A percentile compares a stretch with the other conserved stretches of the same genome.
Evolutionary conservation across 2,329 filamentous ascomycete genomes (phyloP).

Genomic region (Orbilia ellipsospora): DNA sequence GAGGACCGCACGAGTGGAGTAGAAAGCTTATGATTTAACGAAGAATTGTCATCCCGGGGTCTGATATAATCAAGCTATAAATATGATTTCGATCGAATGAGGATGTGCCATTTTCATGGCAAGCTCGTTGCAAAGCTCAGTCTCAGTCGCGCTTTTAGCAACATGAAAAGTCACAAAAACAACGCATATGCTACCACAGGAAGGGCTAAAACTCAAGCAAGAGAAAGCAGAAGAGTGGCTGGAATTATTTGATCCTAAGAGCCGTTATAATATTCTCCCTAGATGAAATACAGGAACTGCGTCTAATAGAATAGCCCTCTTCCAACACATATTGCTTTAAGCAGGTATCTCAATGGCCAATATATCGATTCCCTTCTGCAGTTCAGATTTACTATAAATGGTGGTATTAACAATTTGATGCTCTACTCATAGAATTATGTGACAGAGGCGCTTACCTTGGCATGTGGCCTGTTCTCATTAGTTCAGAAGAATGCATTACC

Average conservation of each 20-base stretch:
- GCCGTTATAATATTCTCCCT: no score
- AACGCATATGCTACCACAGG: slow-evolving; percentile 8
- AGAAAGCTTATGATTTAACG: no score
- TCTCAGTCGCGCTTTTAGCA: no score
- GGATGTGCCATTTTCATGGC: no score
- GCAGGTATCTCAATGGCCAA: slow-evolving; percentile 35
- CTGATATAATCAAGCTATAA: neutral
- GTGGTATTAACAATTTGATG: neutral
- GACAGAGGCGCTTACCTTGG: slow-evolving; percentile 27
- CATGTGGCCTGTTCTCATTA: slow-evolving; percentile 45
- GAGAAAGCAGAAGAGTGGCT: no score
- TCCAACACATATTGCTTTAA: neutral
- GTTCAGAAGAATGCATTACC: slow-evolving; percentile 48
- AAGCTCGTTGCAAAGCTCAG: no score
- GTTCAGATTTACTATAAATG: slow-evolving; percentile 33
- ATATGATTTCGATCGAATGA: neutral
- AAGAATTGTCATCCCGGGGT: no score
- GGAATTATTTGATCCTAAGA: no score
- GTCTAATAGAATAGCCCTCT: neutral
- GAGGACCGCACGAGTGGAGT: no score
- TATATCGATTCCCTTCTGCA: slow-evolving; percentile 33
- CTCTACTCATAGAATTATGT: neutral
- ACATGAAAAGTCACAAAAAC: slow-evolving; percentile 15
- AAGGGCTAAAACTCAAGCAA: no score
- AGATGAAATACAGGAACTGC: neutral